These are phyloP conservation scores for Papiliotrema flavescens DNA, from an alignment of 1,284 basidiomycete genomes.

Conservation along the genomic window DNA sequence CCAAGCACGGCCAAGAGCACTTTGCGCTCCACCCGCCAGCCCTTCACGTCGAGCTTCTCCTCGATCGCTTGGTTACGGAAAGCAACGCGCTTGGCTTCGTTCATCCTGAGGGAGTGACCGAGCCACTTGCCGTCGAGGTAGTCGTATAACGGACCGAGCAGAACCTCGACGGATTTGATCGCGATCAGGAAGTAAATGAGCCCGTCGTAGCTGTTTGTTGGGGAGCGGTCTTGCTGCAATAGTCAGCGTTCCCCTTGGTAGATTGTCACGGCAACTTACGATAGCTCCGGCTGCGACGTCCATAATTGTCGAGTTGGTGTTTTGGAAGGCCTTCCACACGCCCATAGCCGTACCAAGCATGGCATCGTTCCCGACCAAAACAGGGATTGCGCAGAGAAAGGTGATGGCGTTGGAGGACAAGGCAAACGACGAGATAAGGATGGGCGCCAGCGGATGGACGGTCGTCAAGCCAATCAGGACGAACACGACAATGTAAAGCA, in stretches of 20 bases:
- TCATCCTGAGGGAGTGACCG: slow-evolving; percentile 39
- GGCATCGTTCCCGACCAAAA: slow-evolving; percentile 46
- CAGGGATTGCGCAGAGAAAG: slow-evolving; percentile 49
- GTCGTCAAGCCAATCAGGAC: slow-evolving; percentile 46
- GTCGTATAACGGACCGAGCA: slow-evolving; percentile 46
- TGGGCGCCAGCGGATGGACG: slow-evolving; percentile 47
- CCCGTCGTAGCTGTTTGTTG: slow-evolving; percentile 39
- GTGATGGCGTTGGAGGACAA: slow-evolving; percentile 46
- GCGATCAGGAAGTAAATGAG: slow-evolving; percentile 50
- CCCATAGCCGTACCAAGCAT: slow-evolving; percentile 50
- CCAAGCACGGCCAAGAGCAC: slow-evolving; percentile 11
- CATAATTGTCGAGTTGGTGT: slow-evolving; percentile 42
- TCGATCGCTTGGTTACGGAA: slow-evolving; percentile 20
- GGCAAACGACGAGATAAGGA: slow-evolving; percentile 48
- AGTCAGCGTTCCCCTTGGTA: not conserved
- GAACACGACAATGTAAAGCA: slow-evolving; percentile 49
- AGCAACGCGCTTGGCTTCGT: slow-evolving; percentile 37
- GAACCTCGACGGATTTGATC: slow-evolving; percentile 47
- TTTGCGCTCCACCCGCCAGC: slow-evolving; percentile 20
- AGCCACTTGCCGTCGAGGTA: slow-evolving; percentile 39
- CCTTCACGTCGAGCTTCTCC: slow-evolving; percentile 16
- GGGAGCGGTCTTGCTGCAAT: slow-evolving; percentile 43
- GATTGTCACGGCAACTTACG: slow-evolving; percentile 18
- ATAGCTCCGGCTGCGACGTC: slow-evolving; percentile 49
- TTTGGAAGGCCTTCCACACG: slow-evolving; percentile 49